Base-by-base conservation (phyloP, 371 early-diverging fungal genomes). In the Haplosporangium sp. region DNA sequence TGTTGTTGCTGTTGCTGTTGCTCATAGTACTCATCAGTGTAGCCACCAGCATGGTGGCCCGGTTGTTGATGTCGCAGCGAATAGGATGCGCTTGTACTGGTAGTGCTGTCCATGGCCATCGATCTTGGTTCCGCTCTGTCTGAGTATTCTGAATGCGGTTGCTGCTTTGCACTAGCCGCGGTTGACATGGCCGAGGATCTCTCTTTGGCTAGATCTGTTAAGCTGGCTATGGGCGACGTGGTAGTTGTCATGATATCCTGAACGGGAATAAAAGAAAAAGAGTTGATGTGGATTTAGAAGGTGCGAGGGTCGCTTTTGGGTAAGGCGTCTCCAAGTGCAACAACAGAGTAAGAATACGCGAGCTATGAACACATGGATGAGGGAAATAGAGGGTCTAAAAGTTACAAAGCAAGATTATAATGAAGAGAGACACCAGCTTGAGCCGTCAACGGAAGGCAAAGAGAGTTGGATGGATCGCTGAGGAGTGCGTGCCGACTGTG, bases 121-220 rank as follows among this genome's bases (percentile, higher is more conserved):
- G 69, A 62, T 52, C 70, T 65, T 38, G 76, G 67, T 59, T 75
- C 76, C 7, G 70, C 20, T 45, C 60, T 62, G n/a, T 69, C 69
- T 9, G 74, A 45, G 51, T 69, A 67, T 20, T 67, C 64, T 41
- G 65, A 20, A 46, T n/a, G n/a, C n/a, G n/a, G n/a, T n/a, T 66
- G 67, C 37, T 63, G 68, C 65, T 67, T 60, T 47, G 51, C 16
- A 13, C 45, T 41, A 16, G 56, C 23, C 36, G 73, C n/a, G 57
- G 63, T 36, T 40, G 73, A 56, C 64, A 59, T 64, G 40, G 48
- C 21, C 5, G 68, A 64, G 48, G 75, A 48, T 6, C 75, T 60
- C 40, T 64, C 69, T 55, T 64, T 64, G 64, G 62, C 41, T 12
- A 63, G 67, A 41, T 69, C 69, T n/a, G 62, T 29, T 36, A 74